Evolutionary conservation across 495 filamentous ascomycete species (phyloP).

Genomic region (Penicillium canariense): DNA sequence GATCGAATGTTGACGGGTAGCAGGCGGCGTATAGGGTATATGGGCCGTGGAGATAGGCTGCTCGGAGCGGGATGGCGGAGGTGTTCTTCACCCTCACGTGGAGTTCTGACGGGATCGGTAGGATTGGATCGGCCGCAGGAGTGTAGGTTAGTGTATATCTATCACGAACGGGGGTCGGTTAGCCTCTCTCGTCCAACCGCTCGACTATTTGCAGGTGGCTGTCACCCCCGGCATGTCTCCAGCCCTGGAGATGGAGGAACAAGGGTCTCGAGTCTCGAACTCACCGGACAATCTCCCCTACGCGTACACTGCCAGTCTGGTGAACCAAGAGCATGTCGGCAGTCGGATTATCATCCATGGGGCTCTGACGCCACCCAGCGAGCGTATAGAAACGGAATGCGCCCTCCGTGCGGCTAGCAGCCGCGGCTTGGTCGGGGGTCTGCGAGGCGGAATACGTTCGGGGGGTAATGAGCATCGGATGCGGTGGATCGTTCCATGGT

Average conservation of each 20-base stretch:
- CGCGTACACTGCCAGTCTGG: constrained; percentile 83
- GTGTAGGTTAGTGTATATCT: constrained; percentile 93
- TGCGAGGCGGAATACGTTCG: constrained; percentile 50
- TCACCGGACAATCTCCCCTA: constrained; percentile 83
- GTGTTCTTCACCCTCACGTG: constrained; percentile 87
- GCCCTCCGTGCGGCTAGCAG: constrained; percentile 16
- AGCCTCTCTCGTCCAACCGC: neutral
- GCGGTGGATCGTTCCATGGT: constrained; percentile 21
- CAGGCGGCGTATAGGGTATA: constrained; percentile 87
- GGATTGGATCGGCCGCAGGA: constrained; percentile 80
- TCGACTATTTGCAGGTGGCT: neutral
- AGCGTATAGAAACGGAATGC: constrained; percentile 32
- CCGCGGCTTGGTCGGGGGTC: constrained; percentile 33
- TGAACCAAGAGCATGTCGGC: constrained; percentile 80
- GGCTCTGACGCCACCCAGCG: constrained; percentile 40
- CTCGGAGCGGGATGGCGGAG: constrained; percentile 84
- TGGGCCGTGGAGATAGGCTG: constrained; percentile 93
- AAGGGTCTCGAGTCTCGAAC: too few species aligned
- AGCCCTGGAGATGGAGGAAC: neutral
- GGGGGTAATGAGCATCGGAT: constrained; percentile 50
- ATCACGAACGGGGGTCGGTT: neutral
- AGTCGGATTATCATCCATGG: constrained; percentile 15
- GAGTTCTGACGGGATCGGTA: constrained; percentile 74
- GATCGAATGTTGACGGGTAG: constrained; percentile 75
- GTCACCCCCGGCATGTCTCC: neutral